Base-by-base conservation (phyloP, 371 early-diverging fungal species). In the Ecytonucleospora hepatopenaei region DNA sequence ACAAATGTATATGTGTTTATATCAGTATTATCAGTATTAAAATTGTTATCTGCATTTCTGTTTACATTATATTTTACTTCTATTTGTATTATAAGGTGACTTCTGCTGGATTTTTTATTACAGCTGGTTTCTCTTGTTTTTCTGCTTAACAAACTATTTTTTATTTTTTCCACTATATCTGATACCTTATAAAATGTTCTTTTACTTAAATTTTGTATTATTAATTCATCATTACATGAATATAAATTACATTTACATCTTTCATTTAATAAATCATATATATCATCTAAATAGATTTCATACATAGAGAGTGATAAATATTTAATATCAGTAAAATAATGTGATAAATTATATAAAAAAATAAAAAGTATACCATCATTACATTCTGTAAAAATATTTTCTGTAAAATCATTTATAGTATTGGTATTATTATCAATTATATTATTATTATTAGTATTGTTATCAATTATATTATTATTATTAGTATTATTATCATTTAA, bases 71-170 rank as follows among this genome's bases (percentile, higher is more conserved):
- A 54, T n/a, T n/a, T 60, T 82, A 19, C 86, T 85, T 3, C 92
- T 85, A n/a, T 83, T n/a, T 89, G 86, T 78, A 93, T 94, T 62
- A 97, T 91, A 40, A 94, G 94, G 79, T 97, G 97, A 26, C 91
- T 91, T 71, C 97, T 82, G 3, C 92, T 91, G 0, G 91, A 91
- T 46, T 86, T 82, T 40, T 84, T 87, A 81, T 97, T 97, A 95
- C 94, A 94, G 57, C 90, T 88, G 12, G 95, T 97, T 12, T 87
- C 82, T 27, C 88, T 90, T 0, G 93, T 92, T 34, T 89, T 90
- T 62, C 96, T 83, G 69, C 85, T 84, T 30, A 84, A 80, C 5
- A 86, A 85, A 51, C 92, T 88, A 71, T 84, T 84, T 59, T 85
- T 82, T 28, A 91, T 79, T 69, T 85, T 88, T 72, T 90, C 89